Percentiles rank a stretch among this genome's conserved stretches.
These are phyloP conservation scores for Ceratobasidium sp. DNA, from an alignment of 1,284 basidiomycete species.

Conservation along the genomic window DNA sequence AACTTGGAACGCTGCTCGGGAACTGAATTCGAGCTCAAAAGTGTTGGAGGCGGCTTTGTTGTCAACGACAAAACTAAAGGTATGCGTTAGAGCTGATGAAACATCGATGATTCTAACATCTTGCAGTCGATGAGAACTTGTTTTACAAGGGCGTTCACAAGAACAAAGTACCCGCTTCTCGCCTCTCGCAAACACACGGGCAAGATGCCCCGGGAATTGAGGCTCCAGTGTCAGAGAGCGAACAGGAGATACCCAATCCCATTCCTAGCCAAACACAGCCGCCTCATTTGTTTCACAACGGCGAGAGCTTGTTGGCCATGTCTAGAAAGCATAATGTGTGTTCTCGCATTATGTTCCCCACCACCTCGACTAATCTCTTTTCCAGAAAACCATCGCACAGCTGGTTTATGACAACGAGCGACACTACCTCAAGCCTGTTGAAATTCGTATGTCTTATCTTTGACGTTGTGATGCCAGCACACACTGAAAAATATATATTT, in stretches of 20 bases:
- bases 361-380: conserved; percentile 36
- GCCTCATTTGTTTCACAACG: conserved; percentile 86
- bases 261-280: conserved; percentile 60
- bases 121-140: conserved; percentile 87
- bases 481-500: conserved; percentile 29
- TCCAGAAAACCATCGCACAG: conserved; percentile 89
- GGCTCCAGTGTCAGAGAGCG: conserved; percentile 46
- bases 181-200: conserved; percentile 68
- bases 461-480: conserved; percentile 7
- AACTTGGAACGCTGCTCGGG: conserved; percentile 50
- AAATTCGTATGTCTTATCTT: conserved; percentile 66
- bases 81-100: conserved; percentile 47
- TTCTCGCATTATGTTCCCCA: conserved; percentile 31
- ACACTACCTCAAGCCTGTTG: conserved; percentile 74
- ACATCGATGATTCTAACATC: conserved; percentile 20
- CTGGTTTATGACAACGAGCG: conserved; percentile 96
- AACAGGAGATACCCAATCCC: not conserved
- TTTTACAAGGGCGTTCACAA: conserved; percentile 98
- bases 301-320: conserved; percentile 77
- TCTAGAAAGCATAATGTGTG: conserved; percentile 85
- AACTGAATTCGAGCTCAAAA: conserved; percentile 18
- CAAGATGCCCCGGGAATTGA: conserved; percentile 4
- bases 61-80: conserved; percentile 90
- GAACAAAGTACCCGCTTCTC: conserved; percentile 76
- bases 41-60: conserved; percentile 87